Evolutionary conservation across 257 asterid genomes (phyloP).

Genomic region (Eustoma russellianum): DNA sequence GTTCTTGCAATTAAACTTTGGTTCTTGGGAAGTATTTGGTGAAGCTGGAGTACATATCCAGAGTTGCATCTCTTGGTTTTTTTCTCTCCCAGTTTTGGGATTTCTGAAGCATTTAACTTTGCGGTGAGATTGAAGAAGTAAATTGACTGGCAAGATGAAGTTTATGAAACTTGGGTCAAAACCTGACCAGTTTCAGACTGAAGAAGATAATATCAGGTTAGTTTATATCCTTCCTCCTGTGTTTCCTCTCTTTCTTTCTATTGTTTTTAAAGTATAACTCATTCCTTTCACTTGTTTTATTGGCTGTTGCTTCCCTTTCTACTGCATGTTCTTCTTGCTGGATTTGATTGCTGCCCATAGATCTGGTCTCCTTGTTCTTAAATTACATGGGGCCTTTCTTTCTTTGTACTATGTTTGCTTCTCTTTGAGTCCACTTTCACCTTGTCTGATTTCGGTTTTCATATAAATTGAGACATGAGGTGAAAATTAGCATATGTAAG

Average conservation of each 20-base stretch:
- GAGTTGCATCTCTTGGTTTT: no score
- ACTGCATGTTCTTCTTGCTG: background rate
- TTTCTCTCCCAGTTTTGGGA: background rate
- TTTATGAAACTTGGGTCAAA: constrained; percentile 95
- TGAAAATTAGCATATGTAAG: no score
- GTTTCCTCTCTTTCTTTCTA: no score
- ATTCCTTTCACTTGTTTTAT: no score
- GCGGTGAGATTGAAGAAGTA: no score
- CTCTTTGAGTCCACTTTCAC: background rate
- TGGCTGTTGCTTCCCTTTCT: background rate
- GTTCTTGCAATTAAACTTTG: constrained; percentile 10
- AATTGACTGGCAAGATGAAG: constrained; percentile 49
- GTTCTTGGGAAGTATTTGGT: background rate
- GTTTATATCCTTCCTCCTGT: constrained; percentile 6
- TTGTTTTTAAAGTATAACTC: background rate
- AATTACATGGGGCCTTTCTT: no score
- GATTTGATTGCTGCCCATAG: no score
- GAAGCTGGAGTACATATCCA: no score
- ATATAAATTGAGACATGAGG: background rate
- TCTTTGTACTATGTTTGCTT: background rate
- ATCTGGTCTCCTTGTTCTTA: no score
- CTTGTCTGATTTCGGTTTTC: background rate
- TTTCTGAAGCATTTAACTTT: background rate
- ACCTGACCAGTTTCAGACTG: constrained; percentile 78
- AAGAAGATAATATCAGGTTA: constrained; percentile 73